A percentile compares a stretch with the other conserved stretches of the same genome.
Evolutionary conservation across 73 alveolate species (phyloP).

Genomic region (Blepharisma stoltei): DNA sequence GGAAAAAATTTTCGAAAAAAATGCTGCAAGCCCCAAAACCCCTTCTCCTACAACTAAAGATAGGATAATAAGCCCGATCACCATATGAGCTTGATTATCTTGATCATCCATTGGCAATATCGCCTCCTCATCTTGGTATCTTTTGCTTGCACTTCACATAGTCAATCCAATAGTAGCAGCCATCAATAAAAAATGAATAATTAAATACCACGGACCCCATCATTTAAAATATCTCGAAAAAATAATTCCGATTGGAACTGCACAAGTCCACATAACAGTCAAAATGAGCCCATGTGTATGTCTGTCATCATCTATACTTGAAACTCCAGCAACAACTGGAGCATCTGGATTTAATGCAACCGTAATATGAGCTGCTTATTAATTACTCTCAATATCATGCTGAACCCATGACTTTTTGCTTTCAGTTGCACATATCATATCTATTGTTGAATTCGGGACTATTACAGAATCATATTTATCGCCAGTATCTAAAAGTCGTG

Average conservation of each 20-base stretch:
- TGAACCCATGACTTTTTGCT: too few species aligned
- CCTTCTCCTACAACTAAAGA: slow-evolving; percentile 21
- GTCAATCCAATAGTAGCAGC: background rate
- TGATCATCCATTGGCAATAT: background rate
- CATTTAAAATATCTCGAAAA: background rate
- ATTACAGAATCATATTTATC: too few species aligned
- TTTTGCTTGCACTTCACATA: background rate
- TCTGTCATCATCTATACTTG: background rate
- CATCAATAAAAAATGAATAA: background rate
- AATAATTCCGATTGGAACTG: background rate
- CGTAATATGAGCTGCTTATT: too few species aligned
- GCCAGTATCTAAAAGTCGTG: too few species aligned
- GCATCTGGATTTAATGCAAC: too few species aligned
- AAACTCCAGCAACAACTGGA: too few species aligned
- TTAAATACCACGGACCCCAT: background rate
- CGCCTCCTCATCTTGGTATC: background rate
- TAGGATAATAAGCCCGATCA: background rate
- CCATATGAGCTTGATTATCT: background rate
- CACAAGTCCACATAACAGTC: background rate
- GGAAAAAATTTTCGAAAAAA: background rate
- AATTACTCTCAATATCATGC: too few species aligned
- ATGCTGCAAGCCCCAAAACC: background rate
- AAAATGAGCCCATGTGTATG: background rate
- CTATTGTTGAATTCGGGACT: too few species aligned
- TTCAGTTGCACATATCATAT: too few species aligned